Conservation (phyloP, 352 stramenopile species). For the Globisporangium megalacanthum region DNA sequence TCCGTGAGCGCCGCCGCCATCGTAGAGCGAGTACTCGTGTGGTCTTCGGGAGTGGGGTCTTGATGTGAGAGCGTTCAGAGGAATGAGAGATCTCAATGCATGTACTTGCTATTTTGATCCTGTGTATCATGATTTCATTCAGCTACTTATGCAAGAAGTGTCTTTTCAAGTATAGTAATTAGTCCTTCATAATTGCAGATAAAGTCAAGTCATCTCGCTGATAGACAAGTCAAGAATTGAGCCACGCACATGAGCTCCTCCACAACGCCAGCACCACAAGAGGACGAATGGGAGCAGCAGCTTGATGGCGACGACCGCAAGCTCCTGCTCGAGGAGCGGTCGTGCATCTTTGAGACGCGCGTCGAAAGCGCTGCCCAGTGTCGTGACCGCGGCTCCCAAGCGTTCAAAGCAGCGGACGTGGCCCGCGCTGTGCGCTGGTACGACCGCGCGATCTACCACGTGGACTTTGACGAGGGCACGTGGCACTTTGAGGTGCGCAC, state of each 20-base stretch:
- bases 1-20: conserved; percentile 23
- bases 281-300: conserved; percentile 5
- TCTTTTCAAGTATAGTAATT: too few relatives aligned
- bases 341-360: conserved; percentile 80
- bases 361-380: conserved; percentile 61
- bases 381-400: conserved; percentile 51
- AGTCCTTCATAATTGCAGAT: too few relatives aligned
- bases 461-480: conserved; percentile 83
- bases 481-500: conserved; percentile 72
- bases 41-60: too few relatives aligned
- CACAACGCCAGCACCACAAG: too few relatives aligned
- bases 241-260: too few relatives aligned
- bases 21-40: too few relatives aligned
- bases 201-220: background rate
- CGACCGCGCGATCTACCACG: conserved; percentile 68
- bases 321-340: conserved; percentile 45
- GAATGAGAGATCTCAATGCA: too few relatives aligned
- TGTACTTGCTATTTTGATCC: too few relatives aligned
- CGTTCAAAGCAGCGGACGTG: conserved; percentile 53
- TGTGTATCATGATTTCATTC: too few relatives aligned
- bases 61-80: too few relatives aligned
- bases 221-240: background rate
- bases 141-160: too few relatives aligned
- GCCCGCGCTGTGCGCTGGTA: conserved; percentile 57
- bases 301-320: conserved; percentile 12